Evolutionary conservation across 306 rosid genomes (phyloP).

Genomic region (Acacia crassicarpa): DNA sequence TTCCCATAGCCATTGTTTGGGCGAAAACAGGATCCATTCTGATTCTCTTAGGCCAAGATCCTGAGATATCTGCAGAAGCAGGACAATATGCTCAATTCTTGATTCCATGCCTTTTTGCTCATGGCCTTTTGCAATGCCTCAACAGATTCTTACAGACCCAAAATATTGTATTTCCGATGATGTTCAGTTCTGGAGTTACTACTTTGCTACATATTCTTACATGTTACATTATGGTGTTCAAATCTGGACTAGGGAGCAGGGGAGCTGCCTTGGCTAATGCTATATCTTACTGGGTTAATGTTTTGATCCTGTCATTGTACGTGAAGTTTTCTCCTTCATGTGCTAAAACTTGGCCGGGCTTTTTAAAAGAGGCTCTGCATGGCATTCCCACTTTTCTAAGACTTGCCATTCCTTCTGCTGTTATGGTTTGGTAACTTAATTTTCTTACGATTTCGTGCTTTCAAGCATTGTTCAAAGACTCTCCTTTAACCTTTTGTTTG

Average conservation of each 20-base stretch:
- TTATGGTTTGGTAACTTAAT: constrained; percentile 69
- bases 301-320: constrained; percentile 46
- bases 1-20: constrained; percentile 53
- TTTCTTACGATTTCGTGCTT: neutral
- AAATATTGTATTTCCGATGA: constrained; percentile 65
- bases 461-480: neutral
- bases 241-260: constrained; percentile 54
- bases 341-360: constrained; percentile 56
- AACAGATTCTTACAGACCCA: constrained; percentile 66
- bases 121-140: constrained; percentile 62
- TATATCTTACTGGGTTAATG: constrained; percentile 71
- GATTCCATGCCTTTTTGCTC: constrained; percentile 64
- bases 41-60: constrained; percentile 54
- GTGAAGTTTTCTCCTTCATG: constrained; percentile 65
- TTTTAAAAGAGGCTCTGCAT: constrained; percentile 55
- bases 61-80: constrained; percentile 58
- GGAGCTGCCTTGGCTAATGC: constrained; percentile 68
- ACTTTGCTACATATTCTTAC: constrained; percentile 48
- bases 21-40: constrained; percentile 54
- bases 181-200: constrained; percentile 51
- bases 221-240: constrained; percentile 60
- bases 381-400: constrained; percentile 45
- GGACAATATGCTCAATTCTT: constrained; percentile 53
- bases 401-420: constrained; percentile 75
- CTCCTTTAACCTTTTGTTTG: neutral